Base-by-base conservation (phyloP, 2,329 filamentous ascomycete genomes). In the Fusarium cicatricum region DNA sequence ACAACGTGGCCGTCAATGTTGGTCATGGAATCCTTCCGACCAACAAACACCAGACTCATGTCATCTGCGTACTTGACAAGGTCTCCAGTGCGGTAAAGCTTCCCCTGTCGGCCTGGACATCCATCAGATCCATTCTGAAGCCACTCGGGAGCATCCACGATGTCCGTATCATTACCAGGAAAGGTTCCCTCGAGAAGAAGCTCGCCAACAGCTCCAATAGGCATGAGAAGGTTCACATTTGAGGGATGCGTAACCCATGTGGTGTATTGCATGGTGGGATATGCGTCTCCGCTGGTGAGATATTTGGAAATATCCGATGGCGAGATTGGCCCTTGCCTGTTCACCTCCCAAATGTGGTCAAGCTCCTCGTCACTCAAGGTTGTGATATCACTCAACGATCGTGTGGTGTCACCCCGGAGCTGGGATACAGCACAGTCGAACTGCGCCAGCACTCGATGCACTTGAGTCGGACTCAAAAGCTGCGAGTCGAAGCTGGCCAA, bases 401-500 rank as follows among this genome's bases (percentile, higher is more conserved):
- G 67, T 34, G 53, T 31, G 11, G 52, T 23, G 2, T 68, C 65
- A 0, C 75, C 72, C 29, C 82, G 80, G 29, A 89, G 75, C 33
- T 81, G 75, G 17, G 77, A 74, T 0, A 80, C 77, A 8, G 84
- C 78, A 2, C 75, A 74, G 17, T 79, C 79, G 11, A 88, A 77
- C 41, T 84, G 80, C 1, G 75, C 69, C 19, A 86, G 74, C 7
- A 82, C 81, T 21, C 78, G 77, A 65, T 85, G 74, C 66, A 87
- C 82, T 17, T 81, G 79, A 15, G 75, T 71, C 9, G 72, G 75
- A 37, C 74, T 76, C 28, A 89, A 79, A 2, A 82, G 78, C 14
- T 81, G 79, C 9, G 84, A 84, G 62, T 89, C 85, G 63, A 87
- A 88, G 62, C 85, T 86, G 4, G 85, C 84, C 71, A 84, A 83